Base-by-base conservation (phyloP, 345 rosid species). In the Acer yangbiense region DNA sequence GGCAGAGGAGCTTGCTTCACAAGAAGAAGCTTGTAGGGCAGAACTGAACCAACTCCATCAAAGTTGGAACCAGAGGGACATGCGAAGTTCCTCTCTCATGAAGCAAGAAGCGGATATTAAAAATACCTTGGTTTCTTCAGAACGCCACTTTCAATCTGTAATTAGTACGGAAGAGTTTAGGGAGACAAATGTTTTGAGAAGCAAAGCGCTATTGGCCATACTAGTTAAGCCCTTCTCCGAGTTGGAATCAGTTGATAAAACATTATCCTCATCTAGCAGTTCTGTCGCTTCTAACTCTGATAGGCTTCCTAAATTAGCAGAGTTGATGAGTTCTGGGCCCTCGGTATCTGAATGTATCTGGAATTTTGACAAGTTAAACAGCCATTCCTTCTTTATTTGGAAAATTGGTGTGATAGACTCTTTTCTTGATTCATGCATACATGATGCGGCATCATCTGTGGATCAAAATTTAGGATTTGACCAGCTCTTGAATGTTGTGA, bases 1-100 rank as follows among this genome's bases (percentile, higher is more conserved):
- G 83, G 98, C 97, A 63, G 98, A 94, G 87, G 97, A 94, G 85
- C 90, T 94, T 69, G 92, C 92, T 74, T 90, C 98, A 70, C 98
- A 94, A 83, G 98, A 93, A 89, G 98, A 94, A 88, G 90, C 96
- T 84, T 94, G 93, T 82, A 86, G 92, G 86, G 91, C 87, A 69
- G 94, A 90, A 86, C 88, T 94, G 80, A 95, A 90, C 78, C 88
- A 89, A 74, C 96, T 94, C 76, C 94, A 92, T 81, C 93, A 86
- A 79, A 79, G 92, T 67, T 94, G 98, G 98, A 90, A 88, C 80
- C 94, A 88, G 79, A 90, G 87, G 81, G 97, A 93, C 68, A 81
- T 86, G 72, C 87, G 85, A 65, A 80, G 84, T 81, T 82, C 92
- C 83, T 86, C 86, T 78, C 92, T 94, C 60, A 50, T 80, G 43